Percentiles rank a stretch among this genome's conserved stretches.
phyloP scores from a whole-genome alignment of 306 rosid species.

The Begonia loranthoides region DNA sequence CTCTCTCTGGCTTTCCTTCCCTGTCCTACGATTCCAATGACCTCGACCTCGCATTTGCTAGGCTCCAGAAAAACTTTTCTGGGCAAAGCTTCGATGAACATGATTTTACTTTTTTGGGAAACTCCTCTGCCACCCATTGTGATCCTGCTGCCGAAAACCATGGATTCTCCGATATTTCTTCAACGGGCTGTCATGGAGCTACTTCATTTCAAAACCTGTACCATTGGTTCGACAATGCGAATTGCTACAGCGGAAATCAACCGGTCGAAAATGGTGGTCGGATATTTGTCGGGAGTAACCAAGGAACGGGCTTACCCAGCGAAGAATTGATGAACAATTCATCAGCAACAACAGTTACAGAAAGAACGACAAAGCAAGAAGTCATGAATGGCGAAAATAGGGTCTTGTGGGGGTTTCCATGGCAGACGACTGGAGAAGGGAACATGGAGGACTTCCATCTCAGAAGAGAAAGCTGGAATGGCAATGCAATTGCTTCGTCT shows the following conservation, averaged over 20 bases:
- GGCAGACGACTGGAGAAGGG: constrained; percentile 65
- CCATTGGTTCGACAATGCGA: constrained; percentile 49
- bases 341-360: constrained; percentile 49
- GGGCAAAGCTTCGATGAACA: constrained; percentile 36
- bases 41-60: constrained; percentile 65
- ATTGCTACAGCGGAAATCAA: constrained; percentile 11
- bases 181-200: too few relatives aligned
- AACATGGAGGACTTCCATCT: constrained; percentile 22
- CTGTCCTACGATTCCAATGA: constrained; percentile 53
- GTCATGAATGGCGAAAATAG: constrained; percentile 28
- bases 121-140: not conserved
- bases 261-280: constrained; percentile 34
- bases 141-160: too few relatives aligned
- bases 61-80: constrained; percentile 39
- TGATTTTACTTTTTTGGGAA: constrained; percentile 33
- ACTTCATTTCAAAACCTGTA: constrained; percentile 24
- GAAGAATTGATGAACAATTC: constrained; percentile 37
- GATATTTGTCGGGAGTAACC: not conserved
- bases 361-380: constrained; percentile 63
- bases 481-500: constrained; percentile 45
- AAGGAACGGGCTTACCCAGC: constrained; percentile 20
- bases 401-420: constrained; percentile 75
- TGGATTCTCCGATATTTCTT: too few relatives aligned
- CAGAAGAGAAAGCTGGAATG: constrained; percentile 39
- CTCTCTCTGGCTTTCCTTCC: constrained; percentile 20